A percentile compares a stretch with the other conserved stretches of the same genome.
Conservation (phyloP, 805 yeast genomes). For the Scheffersomyces ergatensis region DNA sequence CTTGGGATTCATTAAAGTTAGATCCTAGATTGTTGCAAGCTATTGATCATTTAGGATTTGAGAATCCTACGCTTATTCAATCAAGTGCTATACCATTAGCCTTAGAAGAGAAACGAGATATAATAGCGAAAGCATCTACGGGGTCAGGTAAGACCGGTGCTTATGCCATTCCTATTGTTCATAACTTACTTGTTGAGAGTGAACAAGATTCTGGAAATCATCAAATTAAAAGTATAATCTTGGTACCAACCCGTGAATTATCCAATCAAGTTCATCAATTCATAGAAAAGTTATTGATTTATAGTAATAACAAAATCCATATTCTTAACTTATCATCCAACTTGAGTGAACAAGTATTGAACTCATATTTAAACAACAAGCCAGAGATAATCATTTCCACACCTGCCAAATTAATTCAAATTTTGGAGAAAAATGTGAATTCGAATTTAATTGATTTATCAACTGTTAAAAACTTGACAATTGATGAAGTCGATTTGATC, state of each 20-base stretch:
- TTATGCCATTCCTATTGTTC: slow-evolving; percentile 82
- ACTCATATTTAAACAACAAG: slow-evolving; percentile 63
- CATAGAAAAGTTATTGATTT: slow-evolving; percentile 63
- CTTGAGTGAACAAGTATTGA: slow-evolving; percentile 66
- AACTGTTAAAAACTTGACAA: slow-evolving; percentile 66
- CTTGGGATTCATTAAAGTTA: slow-evolving; percentile 74
- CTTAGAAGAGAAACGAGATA: slow-evolving; percentile 83
- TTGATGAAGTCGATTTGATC: slow-evolving; percentile 94
- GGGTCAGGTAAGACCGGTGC: slow-evolving; percentile 97
- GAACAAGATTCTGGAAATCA: slow-evolving; percentile 12
- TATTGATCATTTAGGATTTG: slow-evolving; percentile 72
- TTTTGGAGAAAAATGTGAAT: slow-evolving; percentile 47
- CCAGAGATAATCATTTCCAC: slow-evolving; percentile 87
- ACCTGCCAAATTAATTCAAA: slow-evolving; percentile 69
- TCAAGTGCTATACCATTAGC: slow-evolving; percentile 91
- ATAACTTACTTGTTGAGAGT: slow-evolving; percentile 46
- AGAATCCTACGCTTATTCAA: slow-evolving; percentile 87
- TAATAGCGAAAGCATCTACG: slow-evolving; percentile 90
- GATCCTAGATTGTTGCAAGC: slow-evolving; percentile 88
- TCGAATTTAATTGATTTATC: slow-evolving; percentile 48
- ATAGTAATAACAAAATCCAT: slow-evolving; percentile 58
- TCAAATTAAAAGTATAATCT: slow-evolving; percentile 57
- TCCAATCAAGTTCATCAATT: slow-evolving; percentile 81
- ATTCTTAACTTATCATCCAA: slow-evolving; percentile 66
- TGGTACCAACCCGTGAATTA: slow-evolving; percentile 93